Base-by-base conservation (phyloP, 1,284 basidiomycete genomes). In the Cryptococcus sp. region DNA sequence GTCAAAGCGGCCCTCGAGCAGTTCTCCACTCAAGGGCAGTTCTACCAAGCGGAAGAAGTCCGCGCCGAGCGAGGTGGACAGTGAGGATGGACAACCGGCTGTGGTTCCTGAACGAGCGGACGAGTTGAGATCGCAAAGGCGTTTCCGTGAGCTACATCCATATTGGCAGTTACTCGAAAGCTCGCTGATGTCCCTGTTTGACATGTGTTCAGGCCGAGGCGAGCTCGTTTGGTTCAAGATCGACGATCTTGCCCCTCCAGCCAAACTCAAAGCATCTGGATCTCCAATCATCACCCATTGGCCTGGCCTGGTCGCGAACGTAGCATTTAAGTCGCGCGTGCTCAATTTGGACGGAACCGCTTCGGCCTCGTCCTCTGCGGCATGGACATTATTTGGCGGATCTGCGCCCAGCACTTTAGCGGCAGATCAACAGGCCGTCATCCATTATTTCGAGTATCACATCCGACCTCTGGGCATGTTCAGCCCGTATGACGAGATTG, bases 381-480 rank as follows among this genome's bases (percentile, higher is more conserved):
- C 67, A 0, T 66, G 64, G 64, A 57, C 56, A 4, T 22, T 61
- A 15, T 55, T 53, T 7, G 64, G 64, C 5, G 66, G 62, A 1
- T 42, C 40, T 13, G 52, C 55, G 5, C 63, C 63, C 3, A 43
- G 50, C 8, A 15, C 51, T 7, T 47, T 61, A 30, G 35, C 30
- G 23, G 11, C 20, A 39, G 40, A 51, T 38, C n/a, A 53, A n/a
- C 54, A 38, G 35, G 46, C 35, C 16, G 41, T 51, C 5, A 47
- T 58, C 13, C 55, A 59, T n/a, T 54, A 51, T n/a, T 51, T 49
- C 54, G 61, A 65, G 19, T 71, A 71, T 58, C 58, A 63, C 13
- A 59, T 77, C 19, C 69, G 74, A 15, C 69, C 75, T 0, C 62
- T 77, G 5, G 75, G 75, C 1, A 65, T 71, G 61, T 75, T 76